Evolutionary conservation across 257 asterid genomes (phyloP), one percentile per base, ranked within the genome.

Genomic region (Buddleja alternifolia): DNA sequence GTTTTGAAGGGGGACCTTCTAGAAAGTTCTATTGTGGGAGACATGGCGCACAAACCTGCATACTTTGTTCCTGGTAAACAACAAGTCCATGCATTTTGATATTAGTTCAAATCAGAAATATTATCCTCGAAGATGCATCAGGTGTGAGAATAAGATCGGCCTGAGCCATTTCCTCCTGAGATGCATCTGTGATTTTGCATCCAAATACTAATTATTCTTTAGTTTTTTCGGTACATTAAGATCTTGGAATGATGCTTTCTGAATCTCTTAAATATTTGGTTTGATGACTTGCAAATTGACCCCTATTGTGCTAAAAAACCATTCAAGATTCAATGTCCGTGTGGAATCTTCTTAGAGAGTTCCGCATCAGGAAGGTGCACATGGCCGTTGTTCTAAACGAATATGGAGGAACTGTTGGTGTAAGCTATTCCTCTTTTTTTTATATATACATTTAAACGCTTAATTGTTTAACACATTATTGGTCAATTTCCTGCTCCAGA

Each of bases 341-440:
- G 20, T 94, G 99, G 99, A 94, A 94, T 82, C 98, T 94, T 78
- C 97, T 94, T 34, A 87, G 99, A 78, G 99, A 94, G 80, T 94
- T 94, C 85, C 95, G 99, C 73, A 94, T 94, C 80, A 87, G 99
- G 85, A 94, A 94, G 79, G 97, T 94, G 60, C 98, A 94, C 86
- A 94, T 94, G 97, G 99, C 99, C 70, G 95, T 94, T 79, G 99
- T 94, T 76, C 93, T 94, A 17, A 94, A 94, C 20, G 99, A 94
- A 76, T 94, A 94, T 62, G 99, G 99, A 44, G 99, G 99, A 80
- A 94, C 99, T 71, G 83, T 94, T 66, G 99, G 99, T 51, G 99
- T 94, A 80, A 77, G 97, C 70, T 62, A 9, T n/a, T 41, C 62
- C 68, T 40, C 48, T 17, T 45, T 63, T 66, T 59, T 50, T 3